Evolutionary conservation across 2,329 filamentous ascomycete species (phyloP).

Genomic region (Amauroascus verrucosus): DNA sequence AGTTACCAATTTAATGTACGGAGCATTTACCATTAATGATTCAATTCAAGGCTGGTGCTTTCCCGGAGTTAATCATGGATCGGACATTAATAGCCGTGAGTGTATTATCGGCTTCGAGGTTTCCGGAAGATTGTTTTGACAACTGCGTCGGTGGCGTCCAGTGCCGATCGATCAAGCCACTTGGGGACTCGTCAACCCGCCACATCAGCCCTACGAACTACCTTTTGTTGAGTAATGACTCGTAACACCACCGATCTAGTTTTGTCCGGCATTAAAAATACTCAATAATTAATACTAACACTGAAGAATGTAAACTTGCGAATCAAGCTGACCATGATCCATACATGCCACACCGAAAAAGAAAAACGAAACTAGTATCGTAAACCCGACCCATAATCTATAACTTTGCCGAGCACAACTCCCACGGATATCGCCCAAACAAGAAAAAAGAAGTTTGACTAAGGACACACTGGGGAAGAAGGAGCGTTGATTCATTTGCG

Average conservation of each 20-base stretch:
- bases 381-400: slow-evolving; percentile 2
- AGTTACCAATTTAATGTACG: too few relatives aligned
- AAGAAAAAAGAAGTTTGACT: slow-evolving; percentile 1
- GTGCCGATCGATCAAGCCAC: neutral
- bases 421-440: slow-evolving; percentile 10
- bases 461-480: slow-evolving; percentile 5
- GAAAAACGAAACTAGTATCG: neutral
- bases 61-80: too few relatives aligned
- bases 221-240: too few relatives aligned
- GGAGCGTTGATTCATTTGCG: slow-evolving; percentile 7
- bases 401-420: slow-evolving; percentile 1
- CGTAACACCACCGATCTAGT: too few relatives aligned
- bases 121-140: neutral
- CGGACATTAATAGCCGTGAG: too few relatives aligned
- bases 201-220: too few relatives aligned
- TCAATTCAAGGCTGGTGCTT: too few relatives aligned
- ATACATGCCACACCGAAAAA: neutral
- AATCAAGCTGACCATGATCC: neutral
- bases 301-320: neutral
- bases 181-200: too few relatives aligned
- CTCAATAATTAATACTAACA: neutral
- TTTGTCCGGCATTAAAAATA: neutral
- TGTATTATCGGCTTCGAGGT: too few relatives aligned
- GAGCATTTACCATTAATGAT: too few relatives aligned
- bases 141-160: neutral